These are phyloP conservation scores for Arthroderma uncinatum DNA, from an alignment of 2,329 filamentous ascomycete genomes.

Conservation along the genomic window DNA sequence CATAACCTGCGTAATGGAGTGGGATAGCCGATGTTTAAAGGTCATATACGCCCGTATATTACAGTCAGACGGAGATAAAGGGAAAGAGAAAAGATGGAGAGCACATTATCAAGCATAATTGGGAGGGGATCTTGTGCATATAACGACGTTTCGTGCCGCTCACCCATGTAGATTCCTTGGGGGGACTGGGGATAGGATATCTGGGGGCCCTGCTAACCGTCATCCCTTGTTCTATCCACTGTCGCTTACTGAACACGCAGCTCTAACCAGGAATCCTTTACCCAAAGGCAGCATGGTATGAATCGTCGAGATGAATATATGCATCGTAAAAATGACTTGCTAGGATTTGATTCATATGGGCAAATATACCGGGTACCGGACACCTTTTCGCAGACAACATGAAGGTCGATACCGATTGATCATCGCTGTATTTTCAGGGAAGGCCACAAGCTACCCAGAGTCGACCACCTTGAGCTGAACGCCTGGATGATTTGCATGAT, in stretches of 20 bases:
- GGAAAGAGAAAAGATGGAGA: neutral
- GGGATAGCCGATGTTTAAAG: neutral
- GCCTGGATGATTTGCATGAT: too few relatives aligned
- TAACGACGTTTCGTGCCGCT: neutral
- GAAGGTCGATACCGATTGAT: too few relatives aligned
- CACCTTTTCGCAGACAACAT: too few relatives aligned
- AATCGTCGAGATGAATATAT: neutral
- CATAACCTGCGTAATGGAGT: neutral
- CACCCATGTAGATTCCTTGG: neutral
- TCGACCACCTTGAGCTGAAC: too few relatives aligned
- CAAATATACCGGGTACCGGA: too few relatives aligned
- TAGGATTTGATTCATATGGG: too few relatives aligned
- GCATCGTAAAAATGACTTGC: neutral
- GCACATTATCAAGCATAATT: neutral
- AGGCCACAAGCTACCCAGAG: too few relatives aligned
- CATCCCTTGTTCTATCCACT: neutral
- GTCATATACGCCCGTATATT: neutral
- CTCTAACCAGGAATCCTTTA: neutral
- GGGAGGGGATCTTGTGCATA: neutral
- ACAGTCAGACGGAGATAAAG: neutral
- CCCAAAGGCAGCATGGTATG: neutral
- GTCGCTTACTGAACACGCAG: neutral
- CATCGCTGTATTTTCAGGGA: too few relatives aligned
- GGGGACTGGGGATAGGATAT: neutral
- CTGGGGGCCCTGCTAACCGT: neutral